phyloP scores from a whole-genome alignment of 805 yeast species.

The Candida coleopterorum region DNA sequence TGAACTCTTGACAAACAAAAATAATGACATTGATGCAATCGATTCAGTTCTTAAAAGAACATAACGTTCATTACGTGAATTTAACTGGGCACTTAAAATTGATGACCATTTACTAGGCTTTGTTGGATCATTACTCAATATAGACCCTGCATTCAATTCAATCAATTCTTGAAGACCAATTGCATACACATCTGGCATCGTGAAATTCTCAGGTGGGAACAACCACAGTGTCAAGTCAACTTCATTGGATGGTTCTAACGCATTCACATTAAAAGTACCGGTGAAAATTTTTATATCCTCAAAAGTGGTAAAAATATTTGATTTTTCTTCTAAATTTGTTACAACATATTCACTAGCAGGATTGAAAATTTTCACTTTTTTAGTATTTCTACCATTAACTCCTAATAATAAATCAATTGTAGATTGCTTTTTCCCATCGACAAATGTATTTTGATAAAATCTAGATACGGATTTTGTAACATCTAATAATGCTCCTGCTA shows the following conservation, averaged over 20 bases:
- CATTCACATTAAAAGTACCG: slow-evolving; percentile 88
- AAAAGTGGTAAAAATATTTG: slow-evolving; percentile 54
- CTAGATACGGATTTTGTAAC: slow-evolving; percentile 94
- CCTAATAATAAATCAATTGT: slow-evolving; percentile 87
- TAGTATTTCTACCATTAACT: slow-evolving; percentile 60
- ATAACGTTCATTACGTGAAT: slow-evolving; percentile 42
- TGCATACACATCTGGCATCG: slow-evolving; percentile 74
- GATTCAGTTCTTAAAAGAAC: slow-evolving; percentile 70
- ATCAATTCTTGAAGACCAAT: slow-evolving; percentile 93
- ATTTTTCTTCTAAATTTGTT: slow-evolving; percentile 48
- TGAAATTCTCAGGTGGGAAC: slow-evolving; percentile 57
- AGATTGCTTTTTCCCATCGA: slow-evolving; percentile 86
- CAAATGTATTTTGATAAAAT: slow-evolving; percentile 92
- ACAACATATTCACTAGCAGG: slow-evolving; percentile 83
- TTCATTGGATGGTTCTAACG: slow-evolving; percentile 36
- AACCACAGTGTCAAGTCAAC: slow-evolving; percentile 71
- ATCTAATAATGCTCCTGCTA: slow-evolving; percentile 94
- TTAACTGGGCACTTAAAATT: slow-evolving; percentile 58
- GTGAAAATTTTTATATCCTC: slow-evolving; percentile 61
- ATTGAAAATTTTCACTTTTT: slow-evolving; percentile 71
- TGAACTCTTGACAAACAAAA: slow-evolving; percentile 52
- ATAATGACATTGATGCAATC: slow-evolving; percentile 62
- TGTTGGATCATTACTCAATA: slow-evolving; percentile 78
- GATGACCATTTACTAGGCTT: slow-evolving; percentile 77
- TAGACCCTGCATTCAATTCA: slow-evolving; percentile 87